Conservation (phyloP, 148 eudicot genomes). For the Pouteria glomerata region DNA sequence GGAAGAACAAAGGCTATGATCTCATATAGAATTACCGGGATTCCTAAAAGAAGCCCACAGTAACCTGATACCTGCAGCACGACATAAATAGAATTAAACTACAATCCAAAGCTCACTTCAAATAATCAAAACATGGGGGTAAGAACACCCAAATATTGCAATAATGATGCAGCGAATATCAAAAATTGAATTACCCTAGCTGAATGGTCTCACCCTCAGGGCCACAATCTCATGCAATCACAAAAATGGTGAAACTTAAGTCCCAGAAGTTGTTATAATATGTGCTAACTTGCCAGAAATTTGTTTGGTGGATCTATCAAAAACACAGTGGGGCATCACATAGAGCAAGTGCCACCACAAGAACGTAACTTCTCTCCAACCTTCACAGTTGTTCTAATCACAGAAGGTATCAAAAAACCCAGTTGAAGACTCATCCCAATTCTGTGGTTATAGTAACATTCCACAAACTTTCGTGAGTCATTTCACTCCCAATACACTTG, state of each 20-base stretch:
- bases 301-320: not conserved
- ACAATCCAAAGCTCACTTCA: not conserved
- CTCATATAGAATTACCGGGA: conserved; percentile 91
- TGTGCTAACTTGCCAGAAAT: not conserved
- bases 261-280: not conserved
- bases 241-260: not conserved
- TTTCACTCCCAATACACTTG: not conserved
- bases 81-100: not conserved
- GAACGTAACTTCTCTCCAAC: not conserved
- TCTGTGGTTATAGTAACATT: not conserved
- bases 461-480: not conserved
- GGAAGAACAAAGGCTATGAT: conserved; percentile 92
- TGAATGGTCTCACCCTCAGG: not conserved
- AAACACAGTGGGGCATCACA: not conserved
- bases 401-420: not conserved
- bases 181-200: not conserved
- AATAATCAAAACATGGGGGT: not conserved
- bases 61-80: conserved; percentile 91
- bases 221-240: not conserved
- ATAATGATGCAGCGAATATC: not conserved
- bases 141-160: not conserved
- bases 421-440: not conserved
- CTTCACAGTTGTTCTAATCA: not conserved
- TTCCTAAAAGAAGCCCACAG: conserved; percentile 90
- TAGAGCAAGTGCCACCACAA: not conserved